phyloP scores from a whole-genome alignment of 257 asterid species.

The Ballota nigra region DNA sequence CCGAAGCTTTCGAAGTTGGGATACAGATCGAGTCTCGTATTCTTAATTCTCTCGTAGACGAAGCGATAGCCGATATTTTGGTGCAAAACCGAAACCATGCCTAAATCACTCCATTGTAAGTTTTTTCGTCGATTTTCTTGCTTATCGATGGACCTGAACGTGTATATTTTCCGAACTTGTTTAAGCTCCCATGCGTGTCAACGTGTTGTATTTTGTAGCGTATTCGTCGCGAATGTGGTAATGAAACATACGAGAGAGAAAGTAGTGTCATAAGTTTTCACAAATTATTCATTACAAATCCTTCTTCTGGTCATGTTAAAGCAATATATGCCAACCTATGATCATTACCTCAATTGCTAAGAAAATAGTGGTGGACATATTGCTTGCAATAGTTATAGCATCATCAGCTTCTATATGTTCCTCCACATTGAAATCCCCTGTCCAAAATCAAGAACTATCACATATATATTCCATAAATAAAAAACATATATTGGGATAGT shows the following conservation, averaged over 20 bases:
- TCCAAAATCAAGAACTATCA: background rate
- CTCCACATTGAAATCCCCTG: constrained; percentile 53
- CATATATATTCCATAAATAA: background rate
- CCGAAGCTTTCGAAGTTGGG: constrained; percentile 81
- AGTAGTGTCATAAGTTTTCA: background rate
- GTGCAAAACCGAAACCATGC: constrained; percentile 20
- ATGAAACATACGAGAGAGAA: too few relatives aligned
- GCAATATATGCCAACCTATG: background rate
- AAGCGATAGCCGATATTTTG: constrained; percentile 65
- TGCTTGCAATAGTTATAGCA: constrained; percentile 20
- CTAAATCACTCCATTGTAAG: constrained; percentile 23
- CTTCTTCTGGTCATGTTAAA: background rate
- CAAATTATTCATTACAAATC: background rate
- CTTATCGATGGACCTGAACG: constrained; percentile 29
- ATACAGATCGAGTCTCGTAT: constrained; percentile 58
- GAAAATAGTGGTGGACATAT: constrained; percentile 14
- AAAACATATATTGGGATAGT: background rate
- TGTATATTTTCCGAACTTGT: constrained; percentile 28
- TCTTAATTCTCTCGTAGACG: constrained; percentile 73
- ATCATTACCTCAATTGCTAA: constrained; percentile 26
- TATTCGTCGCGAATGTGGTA: background rate
- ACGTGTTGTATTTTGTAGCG: background rate
- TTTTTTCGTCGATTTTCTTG: background rate
- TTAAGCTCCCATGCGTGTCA: background rate
- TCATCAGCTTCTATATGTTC: constrained; percentile 37